A percentile compares a stretch with the other conserved stretches of the same genome.
These are phyloP conservation scores for Pyrenula massariospora DNA, from an alignment of 495 filamentous ascomycete genomes.

Conservation along the genomic window DNA sequence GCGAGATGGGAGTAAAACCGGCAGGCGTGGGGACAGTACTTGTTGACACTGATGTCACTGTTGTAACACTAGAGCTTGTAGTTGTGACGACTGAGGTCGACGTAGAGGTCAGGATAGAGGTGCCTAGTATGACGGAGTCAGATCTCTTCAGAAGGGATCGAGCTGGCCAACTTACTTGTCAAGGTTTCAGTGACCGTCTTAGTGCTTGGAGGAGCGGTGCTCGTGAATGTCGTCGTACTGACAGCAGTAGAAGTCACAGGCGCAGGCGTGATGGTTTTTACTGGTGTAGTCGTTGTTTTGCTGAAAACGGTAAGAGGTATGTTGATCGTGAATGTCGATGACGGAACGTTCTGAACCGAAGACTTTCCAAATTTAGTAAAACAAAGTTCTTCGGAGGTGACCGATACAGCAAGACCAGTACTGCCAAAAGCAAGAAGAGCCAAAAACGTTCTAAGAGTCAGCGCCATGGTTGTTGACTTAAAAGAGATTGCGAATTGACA, in stretches of 20 bases:
- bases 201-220: neutral
- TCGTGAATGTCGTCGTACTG: conserved; percentile 1
- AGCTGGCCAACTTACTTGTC: neutral
- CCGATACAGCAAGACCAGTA: neutral
- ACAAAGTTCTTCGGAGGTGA: neutral
- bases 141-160: neutral
- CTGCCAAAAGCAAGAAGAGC: neutral
- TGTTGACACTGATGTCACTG: neutral
- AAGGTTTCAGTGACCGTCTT: neutral
- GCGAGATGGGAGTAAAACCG: conserved; percentile 1
- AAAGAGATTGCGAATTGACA: neutral
- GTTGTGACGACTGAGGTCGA: neutral
- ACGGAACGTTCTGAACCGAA: conserved; percentile 1
- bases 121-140: neutral
- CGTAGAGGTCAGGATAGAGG: neutral
- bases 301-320: neutral
- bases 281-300: neutral
- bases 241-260: neutral
- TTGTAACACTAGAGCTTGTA: neutral
- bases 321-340: neutral
- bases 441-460: neutral
- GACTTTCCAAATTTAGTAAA: neutral
- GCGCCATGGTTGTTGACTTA: neutral
- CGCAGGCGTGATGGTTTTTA: neutral
- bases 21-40: conserved; percentile 3